Percentiles rank a stretch among this genome's conserved stretches.
Evolutionary conservation across 176 grass and related monocot species (phyloP).

Genomic region (Ensete ventricosum): DNA sequence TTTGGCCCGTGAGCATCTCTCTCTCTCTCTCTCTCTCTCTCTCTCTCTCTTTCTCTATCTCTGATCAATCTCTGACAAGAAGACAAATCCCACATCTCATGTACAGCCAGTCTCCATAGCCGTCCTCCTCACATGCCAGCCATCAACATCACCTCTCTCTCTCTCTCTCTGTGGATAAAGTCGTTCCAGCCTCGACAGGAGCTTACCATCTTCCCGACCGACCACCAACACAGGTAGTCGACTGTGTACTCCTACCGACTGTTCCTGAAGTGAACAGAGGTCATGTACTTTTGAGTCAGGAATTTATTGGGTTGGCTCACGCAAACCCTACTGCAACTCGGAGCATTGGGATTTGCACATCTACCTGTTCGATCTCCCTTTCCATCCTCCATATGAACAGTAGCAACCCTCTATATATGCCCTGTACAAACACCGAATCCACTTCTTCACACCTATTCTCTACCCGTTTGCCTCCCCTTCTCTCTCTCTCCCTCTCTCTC

Average conservation of each 20-base stretch:
- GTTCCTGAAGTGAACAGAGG: too few relatives aligned
- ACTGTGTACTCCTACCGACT: too few relatives aligned
- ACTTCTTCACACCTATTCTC: conserved; percentile 35
- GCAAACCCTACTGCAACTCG: too few relatives aligned
- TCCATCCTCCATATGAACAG: conserved; percentile 22
- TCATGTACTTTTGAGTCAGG: too few relatives aligned
- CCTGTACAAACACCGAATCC: conserved; percentile 88
- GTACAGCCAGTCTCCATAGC: background rate
- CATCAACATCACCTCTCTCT: conserved; percentile 3
- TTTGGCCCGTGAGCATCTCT: conserved; percentile 45
- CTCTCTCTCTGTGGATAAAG: too few relatives aligned
- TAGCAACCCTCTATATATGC: conserved; percentile 81
- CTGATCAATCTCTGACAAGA: too few relatives aligned
- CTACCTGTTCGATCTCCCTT: background rate
- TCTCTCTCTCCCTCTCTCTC: conserved; percentile 7
- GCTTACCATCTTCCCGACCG: too few relatives aligned
- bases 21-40: conserved; percentile 26
- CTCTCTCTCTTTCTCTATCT: background rate
- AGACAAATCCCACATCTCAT: background rate
- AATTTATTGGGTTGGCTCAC: too few relatives aligned
- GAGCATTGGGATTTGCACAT: too few relatives aligned
- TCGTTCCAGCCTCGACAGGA: too few relatives aligned
- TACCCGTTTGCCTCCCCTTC: conserved; percentile 28
- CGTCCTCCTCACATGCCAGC: conserved; percentile 28
- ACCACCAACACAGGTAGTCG: too few relatives aligned